A percentile compares a stretch with the other conserved stretches of the same genome.
phyloP scores from a whole-genome alignment of 192 early-diverging fungal genomes.

The Allomyces arbusculus region DNA sequence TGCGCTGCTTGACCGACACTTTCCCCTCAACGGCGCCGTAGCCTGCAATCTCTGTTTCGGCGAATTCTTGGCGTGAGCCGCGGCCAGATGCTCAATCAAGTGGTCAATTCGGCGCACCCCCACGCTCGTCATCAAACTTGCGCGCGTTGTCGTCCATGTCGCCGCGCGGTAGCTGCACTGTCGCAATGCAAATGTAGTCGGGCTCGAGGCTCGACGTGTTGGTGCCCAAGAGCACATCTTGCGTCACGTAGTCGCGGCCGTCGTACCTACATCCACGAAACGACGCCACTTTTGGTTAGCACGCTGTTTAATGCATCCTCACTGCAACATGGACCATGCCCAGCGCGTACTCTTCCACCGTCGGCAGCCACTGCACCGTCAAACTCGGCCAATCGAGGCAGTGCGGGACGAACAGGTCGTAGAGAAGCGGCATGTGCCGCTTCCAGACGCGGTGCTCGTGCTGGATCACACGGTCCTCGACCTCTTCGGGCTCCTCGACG shows the following conservation, averaged over 20 bases:
- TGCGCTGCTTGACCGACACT: slow-evolving; percentile 71
- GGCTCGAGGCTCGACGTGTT: slow-evolving; percentile 90
- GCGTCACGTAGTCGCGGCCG: slow-evolving; percentile 75
- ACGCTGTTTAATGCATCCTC: too few species aligned
- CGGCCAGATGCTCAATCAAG: background rate
- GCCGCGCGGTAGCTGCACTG: slow-evolving; percentile 64
- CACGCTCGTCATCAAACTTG: slow-evolving; percentile 57
- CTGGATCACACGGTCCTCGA: slow-evolving; percentile 69
- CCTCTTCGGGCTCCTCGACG: slow-evolving; percentile 17
- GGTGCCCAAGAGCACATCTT: slow-evolving; percentile 78
- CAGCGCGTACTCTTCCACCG: slow-evolving; percentile 47
- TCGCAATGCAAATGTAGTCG: slow-evolving; percentile 86
- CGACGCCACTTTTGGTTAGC: too few species aligned
- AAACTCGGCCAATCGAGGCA: slow-evolving; percentile 95
- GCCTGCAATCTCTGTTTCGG: slow-evolving; percentile 36
- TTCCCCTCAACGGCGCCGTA: slow-evolving; percentile 66
- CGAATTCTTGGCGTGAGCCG: background rate
- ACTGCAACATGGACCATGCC: background rate
- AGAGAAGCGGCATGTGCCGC: slow-evolving; percentile 95
- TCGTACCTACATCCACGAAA: slow-evolving; percentile 34
- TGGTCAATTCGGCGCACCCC: slow-evolving; percentile 21
- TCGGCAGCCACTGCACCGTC: slow-evolving; percentile 93
- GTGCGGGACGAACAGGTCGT: slow-evolving; percentile 92
- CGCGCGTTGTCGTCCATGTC: slow-evolving; percentile 29
- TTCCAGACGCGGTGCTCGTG: slow-evolving; percentile 99